phyloP scores from a whole-genome alignment of 306 rosid species.

The Pyrus betulifolia region DNA sequence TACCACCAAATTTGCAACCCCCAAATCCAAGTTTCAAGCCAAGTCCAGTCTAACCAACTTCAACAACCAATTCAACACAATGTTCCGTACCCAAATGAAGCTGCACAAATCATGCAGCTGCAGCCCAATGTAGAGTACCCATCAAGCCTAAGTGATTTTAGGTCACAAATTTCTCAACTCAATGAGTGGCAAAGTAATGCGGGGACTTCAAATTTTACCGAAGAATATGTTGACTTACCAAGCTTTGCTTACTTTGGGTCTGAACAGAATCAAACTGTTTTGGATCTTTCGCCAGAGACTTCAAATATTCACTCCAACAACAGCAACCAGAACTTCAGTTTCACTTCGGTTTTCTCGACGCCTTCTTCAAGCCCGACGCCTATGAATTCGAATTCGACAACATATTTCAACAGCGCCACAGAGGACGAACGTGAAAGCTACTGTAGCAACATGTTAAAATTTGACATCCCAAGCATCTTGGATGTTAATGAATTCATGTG shows the following conservation, averaged over 20 bases:
- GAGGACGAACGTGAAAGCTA: slow-evolving; percentile 89
- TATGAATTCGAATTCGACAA: slow-evolving; percentile 62
- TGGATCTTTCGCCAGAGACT: slow-evolving; percentile 34
- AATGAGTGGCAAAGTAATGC: slow-evolving; percentile 33
- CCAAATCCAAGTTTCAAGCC: slow-evolving; percentile 16
- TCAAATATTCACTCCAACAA: slow-evolving; percentile 33
- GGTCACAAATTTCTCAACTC: slow-evolving; percentile 28
- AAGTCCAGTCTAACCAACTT: slow-evolving; percentile 22
- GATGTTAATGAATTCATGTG: slow-evolving; percentile 53
- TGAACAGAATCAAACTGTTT: slow-evolving; percentile 14
- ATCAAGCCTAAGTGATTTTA: slow-evolving; percentile 24
- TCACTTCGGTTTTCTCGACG: slow-evolving; percentile 62
- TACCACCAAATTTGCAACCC: slow-evolving; percentile 25
- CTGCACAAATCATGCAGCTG: slow-evolving; percentile 2
- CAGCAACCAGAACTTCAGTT: slow-evolving; percentile 33
- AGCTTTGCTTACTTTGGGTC: slow-evolving; percentile 17
- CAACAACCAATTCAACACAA: slow-evolving; percentile 24
- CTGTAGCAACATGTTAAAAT: slow-evolving; percentile 49
- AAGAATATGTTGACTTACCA: slow-evolving; percentile 24
- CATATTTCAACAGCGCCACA: slow-evolving; percentile 36
- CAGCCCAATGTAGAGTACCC: slow-evolving; percentile 26
- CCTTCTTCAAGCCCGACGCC: slow-evolving; percentile 72
- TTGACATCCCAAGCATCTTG: slow-evolving; percentile 53
- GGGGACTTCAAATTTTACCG: slow-evolving; percentile 13
- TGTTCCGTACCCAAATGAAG: slow-evolving; percentile 24